These are phyloP conservation scores for Pythium phragmitis DNA, from an alignment of 352 stramenopile genomes.

Conservation along the genomic window DNA sequence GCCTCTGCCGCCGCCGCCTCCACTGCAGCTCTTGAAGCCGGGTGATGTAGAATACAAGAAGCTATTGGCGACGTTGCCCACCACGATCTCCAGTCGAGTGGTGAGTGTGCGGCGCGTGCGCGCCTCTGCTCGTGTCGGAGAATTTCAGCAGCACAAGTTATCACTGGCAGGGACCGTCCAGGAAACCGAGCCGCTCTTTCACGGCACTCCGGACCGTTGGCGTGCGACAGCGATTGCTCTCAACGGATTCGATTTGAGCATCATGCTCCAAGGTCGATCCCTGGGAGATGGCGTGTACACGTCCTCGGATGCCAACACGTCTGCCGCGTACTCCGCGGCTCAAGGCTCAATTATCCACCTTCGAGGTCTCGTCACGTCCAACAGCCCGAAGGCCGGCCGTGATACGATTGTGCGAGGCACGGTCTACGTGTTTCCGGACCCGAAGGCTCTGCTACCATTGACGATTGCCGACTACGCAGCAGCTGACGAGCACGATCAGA, in stretches of 20 bases:
- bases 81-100: background rate
- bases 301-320: background rate
- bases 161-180: background rate
- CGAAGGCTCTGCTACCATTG: conserved; percentile 5
- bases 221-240: conserved; percentile 27
- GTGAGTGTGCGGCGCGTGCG: conserved; percentile 2
- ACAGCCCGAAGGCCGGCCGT: background rate
- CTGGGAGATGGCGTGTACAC: conserved; percentile 26
- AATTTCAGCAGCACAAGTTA: background rate
- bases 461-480: conserved; percentile 22
- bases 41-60: background rate
- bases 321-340: conserved; percentile 9
- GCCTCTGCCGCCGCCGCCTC: background rate
- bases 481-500: conserved; percentile 12
- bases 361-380: background rate
- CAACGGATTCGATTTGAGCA: conserved; percentile 27
- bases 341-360: conserved; percentile 12
- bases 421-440: conserved; percentile 4
- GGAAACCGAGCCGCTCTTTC: conserved; percentile 22
- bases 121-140: background rate
- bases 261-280: conserved; percentile 12
- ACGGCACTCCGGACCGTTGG: conserved; percentile 31
- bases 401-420: background rate
- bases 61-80: background rate
- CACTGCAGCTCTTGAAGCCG: background rate